Conservation (phyloP, 31 red algal genomes). For the Porphyra umbilicalis region DNA sequence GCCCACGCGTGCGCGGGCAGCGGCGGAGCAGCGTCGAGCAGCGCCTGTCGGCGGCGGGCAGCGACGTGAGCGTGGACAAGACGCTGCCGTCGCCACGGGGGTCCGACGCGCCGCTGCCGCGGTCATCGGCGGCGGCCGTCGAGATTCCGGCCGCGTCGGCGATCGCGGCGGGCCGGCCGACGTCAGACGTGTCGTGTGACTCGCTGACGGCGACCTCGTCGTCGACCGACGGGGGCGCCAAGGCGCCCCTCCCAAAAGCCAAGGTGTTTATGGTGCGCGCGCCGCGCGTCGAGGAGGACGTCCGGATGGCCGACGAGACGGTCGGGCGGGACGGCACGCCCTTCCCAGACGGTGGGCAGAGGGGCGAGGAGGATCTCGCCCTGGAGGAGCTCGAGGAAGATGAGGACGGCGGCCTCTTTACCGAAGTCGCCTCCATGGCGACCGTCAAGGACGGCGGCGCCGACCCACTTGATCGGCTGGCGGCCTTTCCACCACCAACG, state of each 20-base stretch:
- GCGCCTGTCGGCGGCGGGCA: background rate
- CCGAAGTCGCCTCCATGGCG: background rate
- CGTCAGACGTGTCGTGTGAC: background rate
- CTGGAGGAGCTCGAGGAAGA: background rate
- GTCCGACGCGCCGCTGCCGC: too few species aligned
- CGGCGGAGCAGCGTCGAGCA: background rate
- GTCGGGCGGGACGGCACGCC: background rate
- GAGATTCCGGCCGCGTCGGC: too few species aligned
- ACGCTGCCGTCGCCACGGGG: background rate
- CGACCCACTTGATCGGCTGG: too few species aligned
- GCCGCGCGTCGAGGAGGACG: background rate
- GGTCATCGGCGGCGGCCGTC: too few species aligned
- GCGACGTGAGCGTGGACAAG: background rate
- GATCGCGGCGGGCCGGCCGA: background rate
- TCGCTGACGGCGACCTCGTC: background rate
- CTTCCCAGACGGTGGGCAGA: too few species aligned
- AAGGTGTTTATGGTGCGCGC: background rate
- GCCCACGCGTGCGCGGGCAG: background rate
- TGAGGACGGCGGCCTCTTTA: background rate
- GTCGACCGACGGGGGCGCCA: background rate
- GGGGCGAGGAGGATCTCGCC: background rate
- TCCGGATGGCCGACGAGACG: too few species aligned
- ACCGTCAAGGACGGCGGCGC: background rate
- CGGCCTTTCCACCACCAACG: too few species aligned
- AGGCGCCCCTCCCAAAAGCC: background rate